phyloP scores from a whole-genome alignment of 257 asterid genomes.

The Nemophila menziesii region DNA sequence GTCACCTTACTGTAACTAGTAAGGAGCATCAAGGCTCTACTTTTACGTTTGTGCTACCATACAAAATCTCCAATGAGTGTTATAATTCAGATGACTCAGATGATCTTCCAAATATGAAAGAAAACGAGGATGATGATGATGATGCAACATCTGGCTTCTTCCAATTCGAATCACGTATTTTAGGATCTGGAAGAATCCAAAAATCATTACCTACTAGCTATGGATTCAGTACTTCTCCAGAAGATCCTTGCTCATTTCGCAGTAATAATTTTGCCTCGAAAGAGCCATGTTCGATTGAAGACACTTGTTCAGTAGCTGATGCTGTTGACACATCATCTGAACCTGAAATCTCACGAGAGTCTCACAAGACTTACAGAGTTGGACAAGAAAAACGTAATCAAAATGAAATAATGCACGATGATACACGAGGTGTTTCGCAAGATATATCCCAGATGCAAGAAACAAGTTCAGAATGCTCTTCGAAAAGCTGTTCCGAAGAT shows the following conservation, averaged over 20 bases:
- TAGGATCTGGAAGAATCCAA: slow-evolving; percentile 48
- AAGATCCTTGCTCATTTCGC: slow-evolving; percentile 19
- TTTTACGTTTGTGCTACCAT: slow-evolving; percentile 66
- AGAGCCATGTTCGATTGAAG: slow-evolving; percentile 36
- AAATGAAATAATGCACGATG: slow-evolving; percentile 14
- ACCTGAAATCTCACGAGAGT: slow-evolving; percentile 15
- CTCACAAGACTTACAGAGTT: slow-evolving; percentile 14
- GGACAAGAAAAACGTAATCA: slow-evolving; percentile 9
- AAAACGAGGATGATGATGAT: slow-evolving; percentile 39
- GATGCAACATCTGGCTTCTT: slow-evolving; percentile 54
- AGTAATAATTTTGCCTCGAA: slow-evolving; percentile 25
- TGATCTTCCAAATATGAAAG: slow-evolving; percentile 40
- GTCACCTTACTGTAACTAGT: slow-evolving; percentile 63
- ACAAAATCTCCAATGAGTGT: slow-evolving; percentile 44
- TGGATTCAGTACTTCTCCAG: slow-evolving; percentile 20
- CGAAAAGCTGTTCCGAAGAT: slow-evolving; percentile 26
- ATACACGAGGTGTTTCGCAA: slow-evolving; percentile 10
- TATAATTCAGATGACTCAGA: slow-evolving; percentile 62
- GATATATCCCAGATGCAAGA: slow-evolving; percentile 16
- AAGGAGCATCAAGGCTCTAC: slow-evolving; percentile 64
- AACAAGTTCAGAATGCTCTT: slow-evolving; percentile 34
- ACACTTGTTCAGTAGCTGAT: slow-evolving; percentile 26
- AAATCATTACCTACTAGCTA: slow-evolving; percentile 26
- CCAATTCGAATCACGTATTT: slow-evolving; percentile 58
- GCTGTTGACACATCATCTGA: slow-evolving; percentile 26